Conservation (phyloP, 805 yeast genomes). For the Saccharomycopsis babjevae region DNA sequence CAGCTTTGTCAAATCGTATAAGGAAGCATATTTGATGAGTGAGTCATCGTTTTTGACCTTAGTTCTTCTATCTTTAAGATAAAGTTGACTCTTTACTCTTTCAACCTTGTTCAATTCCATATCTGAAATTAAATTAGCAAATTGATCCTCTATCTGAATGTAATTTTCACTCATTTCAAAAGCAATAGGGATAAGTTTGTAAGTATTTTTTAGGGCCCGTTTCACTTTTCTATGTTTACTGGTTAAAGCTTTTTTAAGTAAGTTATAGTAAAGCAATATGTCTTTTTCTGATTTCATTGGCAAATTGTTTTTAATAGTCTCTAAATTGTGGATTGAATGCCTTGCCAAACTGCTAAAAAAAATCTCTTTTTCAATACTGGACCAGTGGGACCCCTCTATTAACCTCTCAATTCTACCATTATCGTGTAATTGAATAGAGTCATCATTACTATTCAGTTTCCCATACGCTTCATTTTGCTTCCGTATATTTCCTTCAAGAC, state of each 20-base stretch:
- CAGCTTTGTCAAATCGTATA: neutral
- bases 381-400: slow-evolving; percentile 35
- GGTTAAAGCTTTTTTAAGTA: slow-evolving; percentile 26
- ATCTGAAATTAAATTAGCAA: slow-evolving; percentile 22
- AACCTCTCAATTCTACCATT: slow-evolving; percentile 23
- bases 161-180: slow-evolving; percentile 39
- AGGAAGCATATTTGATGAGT: neutral
- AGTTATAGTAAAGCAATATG: slow-evolving; percentile 35
- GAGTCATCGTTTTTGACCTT: neutral
- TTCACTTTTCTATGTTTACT: slow-evolving; percentile 24
- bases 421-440: neutral
- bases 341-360: slow-evolving; percentile 43
- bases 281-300: slow-evolving; percentile 35
- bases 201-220: slow-evolving; percentile 19
- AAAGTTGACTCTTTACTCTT: neutral
- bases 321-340: slow-evolving; percentile 38
- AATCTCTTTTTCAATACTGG: slow-evolving; percentile 35
- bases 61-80: neutral
- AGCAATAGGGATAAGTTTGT: slow-evolving; percentile 41
- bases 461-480: neutral
- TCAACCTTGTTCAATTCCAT: neutral
- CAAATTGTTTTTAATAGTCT: slow-evolving; percentile 30
- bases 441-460: neutral
- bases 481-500: neutral
- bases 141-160: slow-evolving; percentile 35